Evolutionary conservation across 345 rosid genomes (phyloP).

Genomic region (Brassica juncea): DNA sequence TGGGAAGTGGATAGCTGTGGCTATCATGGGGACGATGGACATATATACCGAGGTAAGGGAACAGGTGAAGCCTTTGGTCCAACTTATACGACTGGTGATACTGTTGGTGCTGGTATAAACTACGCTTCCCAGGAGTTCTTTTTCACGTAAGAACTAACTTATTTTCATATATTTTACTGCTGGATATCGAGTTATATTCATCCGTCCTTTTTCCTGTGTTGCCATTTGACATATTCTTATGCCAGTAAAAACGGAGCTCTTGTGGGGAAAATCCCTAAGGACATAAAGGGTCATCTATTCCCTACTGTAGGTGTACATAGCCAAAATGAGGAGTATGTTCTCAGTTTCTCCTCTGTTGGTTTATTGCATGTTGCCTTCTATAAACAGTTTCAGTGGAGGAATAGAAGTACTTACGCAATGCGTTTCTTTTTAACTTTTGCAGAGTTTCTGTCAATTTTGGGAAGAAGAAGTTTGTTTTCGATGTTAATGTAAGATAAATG

Average conservation of each 20-base stretch:
- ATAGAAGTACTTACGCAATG: constrained; percentile 11
- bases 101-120: constrained; percentile 91
- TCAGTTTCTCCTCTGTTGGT: constrained; percentile 5
- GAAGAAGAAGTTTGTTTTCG: constrained; percentile 68
- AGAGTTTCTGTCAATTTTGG: constrained; percentile 97
- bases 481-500: constrained; percentile 64
- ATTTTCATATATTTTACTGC: constrained; percentile 18
- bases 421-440: constrained; percentile 38
- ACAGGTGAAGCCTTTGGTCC: constrained; percentile 88
- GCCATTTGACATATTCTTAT: constrained; percentile 25
- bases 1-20: constrained; percentile 98
- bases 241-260: constrained; percentile 78
- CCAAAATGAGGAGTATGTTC: constrained; percentile 91
- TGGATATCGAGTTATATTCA: not conserved
- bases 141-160: constrained; percentile 76
- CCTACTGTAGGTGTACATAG: constrained; percentile 97
- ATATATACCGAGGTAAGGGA: constrained; percentile 68
- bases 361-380: constrained; percentile 17
- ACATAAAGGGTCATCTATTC: constrained; percentile 67
- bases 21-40: constrained; percentile 96
- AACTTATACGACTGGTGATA: constrained; percentile 72
- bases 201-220: not conserved
- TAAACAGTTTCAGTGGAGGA: not conserved
- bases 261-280: constrained; percentile 69
- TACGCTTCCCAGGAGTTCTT: constrained; percentile 80